A percentile compares a stretch with the other conserved stretches of the same genome.
Evolutionary conservation across 1,284 basidiomycete genomes (phyloP).

Genomic region (Malassezia japonica): DNA sequence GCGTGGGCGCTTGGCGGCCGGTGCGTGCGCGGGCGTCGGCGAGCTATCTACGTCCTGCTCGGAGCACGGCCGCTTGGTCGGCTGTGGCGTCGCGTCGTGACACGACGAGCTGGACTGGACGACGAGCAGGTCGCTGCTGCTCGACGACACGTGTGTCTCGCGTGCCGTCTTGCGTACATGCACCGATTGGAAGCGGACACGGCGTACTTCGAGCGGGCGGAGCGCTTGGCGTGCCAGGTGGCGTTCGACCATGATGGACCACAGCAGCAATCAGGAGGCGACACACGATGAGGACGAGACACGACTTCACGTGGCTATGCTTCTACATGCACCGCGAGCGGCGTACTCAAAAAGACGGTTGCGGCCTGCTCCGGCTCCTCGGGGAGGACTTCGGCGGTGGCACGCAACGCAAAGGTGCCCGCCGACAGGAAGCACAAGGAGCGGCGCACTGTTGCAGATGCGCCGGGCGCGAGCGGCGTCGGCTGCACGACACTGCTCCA

Average conservation of each 20-base stretch:
- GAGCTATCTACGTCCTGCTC: background rate
- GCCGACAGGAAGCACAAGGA: slow-evolving; percentile 19
- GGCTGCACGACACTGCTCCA: slow-evolving; percentile 5
- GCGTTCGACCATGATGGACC: background rate
- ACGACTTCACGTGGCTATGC: too few relatives aligned
- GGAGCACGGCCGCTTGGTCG: background rate
- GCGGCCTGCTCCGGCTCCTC: background rate
- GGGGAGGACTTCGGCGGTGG: background rate
- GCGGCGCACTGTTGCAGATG: background rate
- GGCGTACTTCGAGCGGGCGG: background rate
- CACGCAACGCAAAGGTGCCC: slow-evolving; percentile 4
- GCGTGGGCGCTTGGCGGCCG: slow-evolving; percentile 4
- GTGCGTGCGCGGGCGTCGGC: background rate
- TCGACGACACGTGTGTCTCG: background rate
- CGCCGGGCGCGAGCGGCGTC: slow-evolving; percentile 2
- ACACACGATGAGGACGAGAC: too few relatives aligned
- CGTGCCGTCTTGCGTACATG: background rate
- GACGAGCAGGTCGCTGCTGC: background rate
- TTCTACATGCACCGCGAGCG: background rate
- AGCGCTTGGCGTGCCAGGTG: background rate
- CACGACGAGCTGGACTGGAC: too few relatives aligned
- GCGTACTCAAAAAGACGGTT: background rate
- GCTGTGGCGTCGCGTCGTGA: too few relatives aligned
- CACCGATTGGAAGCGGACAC: background rate
- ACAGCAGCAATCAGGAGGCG: background rate